These are phyloP conservation scores for Xylaria grammica DNA, from an alignment of 495 filamentous ascomycete species.

Conservation along the genomic window DNA sequence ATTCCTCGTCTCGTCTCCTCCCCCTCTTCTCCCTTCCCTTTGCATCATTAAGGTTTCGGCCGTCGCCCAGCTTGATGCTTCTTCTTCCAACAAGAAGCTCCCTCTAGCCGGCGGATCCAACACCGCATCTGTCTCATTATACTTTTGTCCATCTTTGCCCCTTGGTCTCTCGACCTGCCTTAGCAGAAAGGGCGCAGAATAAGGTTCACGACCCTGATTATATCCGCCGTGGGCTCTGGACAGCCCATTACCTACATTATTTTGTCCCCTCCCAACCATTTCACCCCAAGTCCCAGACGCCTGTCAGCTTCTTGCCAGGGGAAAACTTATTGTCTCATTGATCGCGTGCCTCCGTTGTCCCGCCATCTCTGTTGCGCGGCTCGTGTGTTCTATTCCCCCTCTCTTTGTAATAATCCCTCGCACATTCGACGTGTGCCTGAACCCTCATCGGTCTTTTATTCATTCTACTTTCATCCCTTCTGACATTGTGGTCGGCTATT, in stretches of 20 bases:
- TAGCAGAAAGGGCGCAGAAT: background rate
- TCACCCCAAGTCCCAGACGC: background rate
- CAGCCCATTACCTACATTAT: background rate
- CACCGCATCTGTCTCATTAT: background rate
- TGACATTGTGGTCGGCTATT: background rate
- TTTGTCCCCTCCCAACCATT: background rate
- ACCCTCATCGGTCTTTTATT: background rate
- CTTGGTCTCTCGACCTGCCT: background rate
- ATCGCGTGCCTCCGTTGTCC: constrained; percentile 5
- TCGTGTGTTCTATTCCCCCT: background rate
- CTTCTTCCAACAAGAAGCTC: constrained; percentile 7
- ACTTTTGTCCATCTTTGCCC: background rate
- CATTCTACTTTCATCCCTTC: background rate
- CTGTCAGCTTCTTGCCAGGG: background rate
- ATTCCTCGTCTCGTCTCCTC: background rate
- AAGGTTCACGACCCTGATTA: constrained; percentile 7
- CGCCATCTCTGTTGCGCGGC: background rate
- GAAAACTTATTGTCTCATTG: background rate
- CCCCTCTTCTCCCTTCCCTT: background rate
- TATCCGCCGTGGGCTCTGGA: constrained; percentile 1
- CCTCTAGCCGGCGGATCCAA: background rate
- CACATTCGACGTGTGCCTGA: background rate
- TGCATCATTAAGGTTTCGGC: constrained; percentile 21
- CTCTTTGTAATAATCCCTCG: background rate
- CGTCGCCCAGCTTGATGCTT: constrained; percentile 7